Base-by-base conservation (phyloP, 2,329 filamentous ascomycete genomes). In the Exophiala oligosperma region DNA sequence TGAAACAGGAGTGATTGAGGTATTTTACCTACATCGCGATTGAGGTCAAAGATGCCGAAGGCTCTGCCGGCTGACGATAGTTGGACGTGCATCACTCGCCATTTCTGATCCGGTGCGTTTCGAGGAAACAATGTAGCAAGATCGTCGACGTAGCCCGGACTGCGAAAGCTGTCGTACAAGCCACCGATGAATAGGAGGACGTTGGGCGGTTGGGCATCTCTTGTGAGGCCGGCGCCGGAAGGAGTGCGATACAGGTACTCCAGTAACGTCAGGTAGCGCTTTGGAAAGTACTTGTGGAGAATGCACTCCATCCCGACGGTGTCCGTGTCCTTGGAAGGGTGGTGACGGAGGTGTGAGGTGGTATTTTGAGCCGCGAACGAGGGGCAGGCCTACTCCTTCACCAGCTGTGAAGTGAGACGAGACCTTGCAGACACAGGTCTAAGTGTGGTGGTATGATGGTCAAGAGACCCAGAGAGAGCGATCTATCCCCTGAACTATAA, bases 131-230 rank as follows among this genome's bases (percentile, higher is more conserved):
- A 67, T 21, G 72, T 59, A 5, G 81, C 79, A 51, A 87, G 74
- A 4, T 72, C 66, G 46, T 60, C 69, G 2, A 83, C 76, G 69
- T 84, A 87, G 17, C 74, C 70, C 6, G 85, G 81, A 4, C 78
- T 82, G 55, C 78, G 76, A 52, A 84, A 75, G 21, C 81, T 83
- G 69, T 87, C 84, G 52, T 76, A 78, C 41, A 87, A 75, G 38
- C 84, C 84, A 59, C 81, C 83, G 52, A 86, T 73, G 73, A 83
- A 86, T 64, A 86, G 72, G 50, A 86, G 72, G 28, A 78, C 81
- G 43, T 61, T 67, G 57, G 32, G 66, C 43, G 46, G 58, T 47
- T 59, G 52, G 12, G 23, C 8, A 32, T 29, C n/a, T 51, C 17
- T 28, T 53, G 44, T 28, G 52, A 9, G n/a, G 35, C 21, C 9